phyloP scores from a whole-genome alignment of 2,329 filamentous ascomycete genomes.

The Penicillium sp. region DNA sequence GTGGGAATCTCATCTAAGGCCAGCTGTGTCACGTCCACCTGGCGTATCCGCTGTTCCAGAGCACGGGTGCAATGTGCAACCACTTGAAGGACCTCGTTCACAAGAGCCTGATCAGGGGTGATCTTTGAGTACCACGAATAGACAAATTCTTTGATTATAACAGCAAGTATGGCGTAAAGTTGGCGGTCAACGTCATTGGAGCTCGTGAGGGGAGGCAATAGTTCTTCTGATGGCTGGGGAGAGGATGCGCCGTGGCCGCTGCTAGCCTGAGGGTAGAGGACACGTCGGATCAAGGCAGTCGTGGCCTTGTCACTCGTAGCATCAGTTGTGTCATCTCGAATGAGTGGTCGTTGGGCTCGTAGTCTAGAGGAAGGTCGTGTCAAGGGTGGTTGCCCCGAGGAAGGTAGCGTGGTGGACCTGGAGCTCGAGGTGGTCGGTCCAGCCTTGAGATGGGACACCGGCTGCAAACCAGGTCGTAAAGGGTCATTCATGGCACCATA shows the following conservation, averaged over 20 bases:
- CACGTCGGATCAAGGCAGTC: conserved; percentile 75
- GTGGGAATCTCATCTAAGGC: conserved; percentile 86
- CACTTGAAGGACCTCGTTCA: conserved; percentile 84
- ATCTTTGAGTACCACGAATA: conserved; percentile 92
- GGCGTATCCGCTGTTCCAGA: conserved; percentile 81
- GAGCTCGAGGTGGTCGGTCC: conserved; percentile 42
- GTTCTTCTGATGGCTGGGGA: conserved; percentile 71
- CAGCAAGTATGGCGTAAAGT: conserved; percentile 87
- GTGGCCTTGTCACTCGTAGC: conserved; percentile 78
- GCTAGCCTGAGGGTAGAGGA: conserved; percentile 71
- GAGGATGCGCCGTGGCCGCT: conserved; percentile 54
- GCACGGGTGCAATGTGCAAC: conserved; percentile 90
- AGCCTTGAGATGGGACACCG: conserved; percentile 45
- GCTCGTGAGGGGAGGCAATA: conserved; percentile 89
- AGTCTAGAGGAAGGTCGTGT: conserved; percentile 38
- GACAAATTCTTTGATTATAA: conserved; percentile 87
- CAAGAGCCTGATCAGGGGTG: conserved; percentile 84
- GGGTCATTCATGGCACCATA: conserved; percentile 47
- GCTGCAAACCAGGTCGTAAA: conserved; percentile 44
- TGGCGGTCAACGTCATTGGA: conserved; percentile 92
- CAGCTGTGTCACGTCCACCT: conserved; percentile 80
- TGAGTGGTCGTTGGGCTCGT: conserved; percentile 30
- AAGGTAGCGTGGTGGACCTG: conserved; percentile 37
- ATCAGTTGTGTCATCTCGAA: conserved; percentile 47
- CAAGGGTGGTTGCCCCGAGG: conserved; percentile 33